Percentiles rank a stretch among this genome's conserved stretches.
These are phyloP conservation scores for Leishmania turanica DNA, from an alignment of 208 protist species.

Conservation along the genomic window DNA sequence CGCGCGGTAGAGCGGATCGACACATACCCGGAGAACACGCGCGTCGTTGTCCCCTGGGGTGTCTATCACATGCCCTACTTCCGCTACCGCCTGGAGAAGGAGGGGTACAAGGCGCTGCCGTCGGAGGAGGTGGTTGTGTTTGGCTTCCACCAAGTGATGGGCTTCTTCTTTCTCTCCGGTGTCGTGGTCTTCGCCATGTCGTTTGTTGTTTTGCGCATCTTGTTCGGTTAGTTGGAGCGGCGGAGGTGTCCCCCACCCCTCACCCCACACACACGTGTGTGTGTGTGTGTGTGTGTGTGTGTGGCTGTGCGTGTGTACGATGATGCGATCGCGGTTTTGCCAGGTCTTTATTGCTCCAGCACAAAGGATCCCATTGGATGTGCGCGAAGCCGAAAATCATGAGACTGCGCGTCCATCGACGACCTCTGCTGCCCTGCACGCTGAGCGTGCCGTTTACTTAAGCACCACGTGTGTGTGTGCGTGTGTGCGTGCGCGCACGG, in stretches of 20 bases:
- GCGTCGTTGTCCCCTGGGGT: constrained; percentile 73
- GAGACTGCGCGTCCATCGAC: background rate
- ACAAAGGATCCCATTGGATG: background rate
- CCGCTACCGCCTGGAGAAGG: constrained; percentile 62
- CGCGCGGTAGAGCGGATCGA: constrained; percentile 80
- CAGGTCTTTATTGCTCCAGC: background rate
- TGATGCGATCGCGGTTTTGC: background rate
- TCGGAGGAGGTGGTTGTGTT: constrained; percentile 73
- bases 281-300: no score
- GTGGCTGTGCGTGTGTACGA: no score
- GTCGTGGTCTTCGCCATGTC: constrained; percentile 40
- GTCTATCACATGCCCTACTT: constrained; percentile 90
- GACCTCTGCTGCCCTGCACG: background rate
- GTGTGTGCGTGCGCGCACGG: background rate
- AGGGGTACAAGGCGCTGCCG: constrained; percentile 56
- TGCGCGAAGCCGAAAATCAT: no score
- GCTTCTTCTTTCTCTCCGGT: constrained; percentile 32
- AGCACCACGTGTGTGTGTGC: background rate
- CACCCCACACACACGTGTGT: no score
- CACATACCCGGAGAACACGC: constrained; percentile 63
- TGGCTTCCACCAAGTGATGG: constrained; percentile 53
- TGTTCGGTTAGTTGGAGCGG: constrained; percentile 27
- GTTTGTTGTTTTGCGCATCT: constrained; percentile 39
- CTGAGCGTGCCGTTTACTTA: background rate
- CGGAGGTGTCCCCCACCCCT: background rate